Percentiles rank a stretch among this genome's conserved stretches.
Evolutionary conservation across 2,329 filamentous ascomycete species (phyloP).

Genomic region (Talaromyces sp.): DNA sequence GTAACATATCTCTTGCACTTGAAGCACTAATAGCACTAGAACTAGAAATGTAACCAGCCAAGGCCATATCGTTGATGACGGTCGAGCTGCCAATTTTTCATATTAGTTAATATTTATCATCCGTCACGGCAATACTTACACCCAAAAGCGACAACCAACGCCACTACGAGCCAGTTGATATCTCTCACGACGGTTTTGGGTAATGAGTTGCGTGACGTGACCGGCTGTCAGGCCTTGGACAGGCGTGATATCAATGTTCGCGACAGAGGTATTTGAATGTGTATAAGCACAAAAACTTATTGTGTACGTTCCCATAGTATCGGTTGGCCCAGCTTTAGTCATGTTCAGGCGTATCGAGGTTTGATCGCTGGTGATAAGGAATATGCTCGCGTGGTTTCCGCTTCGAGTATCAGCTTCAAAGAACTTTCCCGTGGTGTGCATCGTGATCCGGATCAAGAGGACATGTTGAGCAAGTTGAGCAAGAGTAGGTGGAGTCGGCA

Average conservation of each 20-base stretch:
- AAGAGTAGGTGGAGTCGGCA: neutral
- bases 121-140: too few relatives aligned
- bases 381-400: constrained; percentile 17
- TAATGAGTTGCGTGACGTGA: constrained; percentile 6
- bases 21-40: neutral
- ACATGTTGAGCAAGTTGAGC: too few relatives aligned
- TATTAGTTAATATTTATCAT: too few relatives aligned
- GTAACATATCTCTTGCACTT: constrained; percentile 9
- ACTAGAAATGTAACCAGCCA: constrained; percentile 7
- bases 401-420: constrained; percentile 21
- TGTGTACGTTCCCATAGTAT: constrained; percentile 16
- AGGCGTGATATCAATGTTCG: constrained; percentile 8
- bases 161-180: too few relatives aligned
- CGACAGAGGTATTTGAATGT: constrained; percentile 6
- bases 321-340: constrained; percentile 17
- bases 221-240: constrained; percentile 6
- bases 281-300: constrained; percentile 5
- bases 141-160: too few relatives aligned
- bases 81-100: neutral
- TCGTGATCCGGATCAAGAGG: constrained; percentile 21
- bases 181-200: too few relatives aligned
- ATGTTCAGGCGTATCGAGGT: constrained; percentile 17
- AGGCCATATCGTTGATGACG: constrained; percentile 4
- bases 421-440: constrained; percentile 21
- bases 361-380: too few relatives aligned